A percentile compares a stretch with the other conserved stretches of the same genome.
Conservation (phyloP, 2,329 filamentous ascomycete genomes). For the Leptoxyphium fumago region DNA sequence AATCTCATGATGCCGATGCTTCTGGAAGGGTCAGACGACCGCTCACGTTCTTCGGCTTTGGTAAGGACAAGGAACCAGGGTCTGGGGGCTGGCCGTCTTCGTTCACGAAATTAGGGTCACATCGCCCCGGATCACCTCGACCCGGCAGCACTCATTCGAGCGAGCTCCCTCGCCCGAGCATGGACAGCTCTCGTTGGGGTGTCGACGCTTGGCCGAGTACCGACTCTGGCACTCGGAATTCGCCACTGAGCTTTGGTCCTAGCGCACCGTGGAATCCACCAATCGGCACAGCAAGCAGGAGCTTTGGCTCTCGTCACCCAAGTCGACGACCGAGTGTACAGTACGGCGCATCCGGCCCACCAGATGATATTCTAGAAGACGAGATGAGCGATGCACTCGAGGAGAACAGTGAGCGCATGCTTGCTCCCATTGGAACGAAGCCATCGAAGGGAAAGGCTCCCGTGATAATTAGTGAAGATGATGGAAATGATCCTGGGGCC, state of each 20-base stretch:
- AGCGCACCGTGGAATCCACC: constrained; percentile 21
- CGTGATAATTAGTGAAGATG: constrained; percentile 10
- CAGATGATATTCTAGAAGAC: constrained; percentile 37
- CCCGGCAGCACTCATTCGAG: constrained; percentile 36
- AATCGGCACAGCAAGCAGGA: constrained; percentile 37
- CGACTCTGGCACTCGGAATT: constrained; percentile 23
- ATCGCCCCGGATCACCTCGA: constrained; percentile 37
- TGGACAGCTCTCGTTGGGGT: constrained; percentile 48
- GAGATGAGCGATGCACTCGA: constrained; percentile 29
- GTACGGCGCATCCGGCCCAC: constrained; percentile 52
- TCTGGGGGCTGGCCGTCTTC: constrained; percentile 32
- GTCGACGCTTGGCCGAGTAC: constrained; percentile 16
- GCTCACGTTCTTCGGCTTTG: constrained; percentile 35
- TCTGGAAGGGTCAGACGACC: constrained; percentile 24
- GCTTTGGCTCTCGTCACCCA: constrained; percentile 47
- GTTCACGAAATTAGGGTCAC: constrained; percentile 9
- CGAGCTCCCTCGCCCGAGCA: constrained; percentile 62
- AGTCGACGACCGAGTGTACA: constrained; percentile 73
- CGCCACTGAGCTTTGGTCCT: constrained; percentile 19
- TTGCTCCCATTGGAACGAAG: constrained; percentile 60
- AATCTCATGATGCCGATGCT: constrained; percentile 1
- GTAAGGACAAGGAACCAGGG: constrained; percentile 22
- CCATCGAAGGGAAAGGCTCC: constrained; percentile 10
- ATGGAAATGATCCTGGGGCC: constrained; percentile 30
- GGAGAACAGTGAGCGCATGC: constrained; percentile 36